Evolutionary conservation across 495 filamentous ascomycete species (phyloP).

Genomic region (Geopyxis carbonaria): DNA sequence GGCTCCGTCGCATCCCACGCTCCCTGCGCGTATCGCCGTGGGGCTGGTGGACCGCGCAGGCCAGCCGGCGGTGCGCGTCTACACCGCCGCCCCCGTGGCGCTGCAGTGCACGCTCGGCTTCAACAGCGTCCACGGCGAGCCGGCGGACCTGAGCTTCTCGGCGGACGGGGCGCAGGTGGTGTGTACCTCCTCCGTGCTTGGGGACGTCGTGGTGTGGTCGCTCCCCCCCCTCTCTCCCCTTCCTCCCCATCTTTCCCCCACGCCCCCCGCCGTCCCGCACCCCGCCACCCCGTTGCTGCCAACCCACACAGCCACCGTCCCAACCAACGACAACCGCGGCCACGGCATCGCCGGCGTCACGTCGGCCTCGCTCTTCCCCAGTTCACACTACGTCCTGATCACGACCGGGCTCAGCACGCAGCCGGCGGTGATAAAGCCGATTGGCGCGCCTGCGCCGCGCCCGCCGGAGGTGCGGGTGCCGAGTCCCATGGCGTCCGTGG

Average conservation of each 20-base stretch:
- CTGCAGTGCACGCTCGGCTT: not conserved
- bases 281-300: not conserved
- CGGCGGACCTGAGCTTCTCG: not conserved
- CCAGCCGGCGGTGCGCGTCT: not conserved
- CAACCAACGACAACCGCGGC: constrained; percentile 1
- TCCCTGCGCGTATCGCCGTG: not conserved
- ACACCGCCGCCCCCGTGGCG: not conserved
- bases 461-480: no score
- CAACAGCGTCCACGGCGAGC: not conserved
- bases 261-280: no score
- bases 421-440: constrained; percentile 1
- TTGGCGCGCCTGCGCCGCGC: no score
- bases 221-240: not conserved
- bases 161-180: not conserved
- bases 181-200: not conserved
- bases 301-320: not conserved
- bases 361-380: not conserved
- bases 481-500: no score
- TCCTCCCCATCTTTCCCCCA: no score
- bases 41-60: no score
- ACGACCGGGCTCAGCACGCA: constrained; percentile 1
- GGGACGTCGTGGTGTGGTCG: not conserved
- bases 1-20: not conserved
- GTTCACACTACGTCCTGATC: not conserved
- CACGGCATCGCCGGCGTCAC: constrained; percentile 1